Percentiles rank a stretch among this genome's conserved stretches.
Evolutionary conservation across 1,284 basidiomycete species (phyloP).

Genomic region (Heterobasidion occidentale): DNA sequence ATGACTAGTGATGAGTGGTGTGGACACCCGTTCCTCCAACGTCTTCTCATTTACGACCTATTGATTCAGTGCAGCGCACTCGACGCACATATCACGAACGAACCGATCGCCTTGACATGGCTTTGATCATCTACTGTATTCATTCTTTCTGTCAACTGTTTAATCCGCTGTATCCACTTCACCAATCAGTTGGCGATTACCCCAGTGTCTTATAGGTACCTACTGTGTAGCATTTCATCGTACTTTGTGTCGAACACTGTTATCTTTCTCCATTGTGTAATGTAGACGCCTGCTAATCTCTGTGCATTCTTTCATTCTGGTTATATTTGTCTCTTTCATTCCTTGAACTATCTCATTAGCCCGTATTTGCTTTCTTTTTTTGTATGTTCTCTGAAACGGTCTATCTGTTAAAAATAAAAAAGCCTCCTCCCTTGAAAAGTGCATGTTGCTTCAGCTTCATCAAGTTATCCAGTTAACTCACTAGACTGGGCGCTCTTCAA

Average conservation of each 20-base stretch:
- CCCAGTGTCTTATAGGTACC: constrained; percentile 13
- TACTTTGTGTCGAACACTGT: background rate
- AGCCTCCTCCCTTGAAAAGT: too few species aligned
- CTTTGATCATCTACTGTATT: constrained; percentile 8
- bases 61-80: constrained; percentile 14
- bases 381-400: background rate
- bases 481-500: too few species aligned
- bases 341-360: background rate
- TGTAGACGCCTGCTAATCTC: constrained; percentile 2
- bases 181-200: constrained; percentile 14
- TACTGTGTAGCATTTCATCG: constrained; percentile 25
- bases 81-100: constrained; percentile 19
- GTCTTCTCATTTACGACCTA: constrained; percentile 20
- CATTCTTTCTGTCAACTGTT: constrained; percentile 1
- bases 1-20: background rate
- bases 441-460: too few species aligned
- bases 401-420: background rate
- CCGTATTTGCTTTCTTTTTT: background rate
- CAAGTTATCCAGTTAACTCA: too few species aligned
- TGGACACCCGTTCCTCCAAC: constrained; percentile 5
- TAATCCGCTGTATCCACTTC: constrained; percentile 12
- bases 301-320: background rate
- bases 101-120: constrained; percentile 5
- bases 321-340: background rate
- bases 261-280: background rate